Conservation (phyloP, 2,329 filamentous ascomycete species). For the Penicillium sp. region DNA sequence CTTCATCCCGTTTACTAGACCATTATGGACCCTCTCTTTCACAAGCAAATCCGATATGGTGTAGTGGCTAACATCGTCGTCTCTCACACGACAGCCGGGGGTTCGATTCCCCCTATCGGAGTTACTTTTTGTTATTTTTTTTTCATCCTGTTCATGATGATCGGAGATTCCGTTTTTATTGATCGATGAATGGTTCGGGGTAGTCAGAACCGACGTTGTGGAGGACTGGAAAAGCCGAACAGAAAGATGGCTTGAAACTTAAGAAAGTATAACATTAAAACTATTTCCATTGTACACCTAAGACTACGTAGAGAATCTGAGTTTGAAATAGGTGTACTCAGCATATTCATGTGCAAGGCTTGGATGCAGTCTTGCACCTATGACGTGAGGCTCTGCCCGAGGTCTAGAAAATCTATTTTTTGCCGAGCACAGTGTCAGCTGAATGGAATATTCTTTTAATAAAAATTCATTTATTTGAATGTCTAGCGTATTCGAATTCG, state of each 20-base stretch:
- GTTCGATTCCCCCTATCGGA: conserved; percentile 33
- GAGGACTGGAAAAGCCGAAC: too few relatives aligned
- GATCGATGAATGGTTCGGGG: too few relatives aligned
- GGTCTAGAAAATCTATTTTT: not conserved
- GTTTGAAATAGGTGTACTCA: too few relatives aligned
- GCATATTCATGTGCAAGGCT: too few relatives aligned
- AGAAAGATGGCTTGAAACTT: too few relatives aligned
- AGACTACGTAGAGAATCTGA: too few relatives aligned
- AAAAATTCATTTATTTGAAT: not conserved
- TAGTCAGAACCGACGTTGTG: too few relatives aligned
- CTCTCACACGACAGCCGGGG: conserved; percentile 32
- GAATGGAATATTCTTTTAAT: not conserved
- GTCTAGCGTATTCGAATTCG: not conserved
- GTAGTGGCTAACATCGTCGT: conserved; percentile 32
- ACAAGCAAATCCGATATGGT: conserved; percentile 11
- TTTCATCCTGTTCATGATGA: not conserved
- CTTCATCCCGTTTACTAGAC: too few relatives aligned
- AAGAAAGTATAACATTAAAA: too few relatives aligned
- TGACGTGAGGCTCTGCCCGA: not conserved
- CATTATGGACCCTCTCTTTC: too few relatives aligned
- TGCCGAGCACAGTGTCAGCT: not conserved
- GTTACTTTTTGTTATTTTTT: not conserved
- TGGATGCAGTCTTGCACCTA: not conserved
- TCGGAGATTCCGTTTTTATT: not conserved
- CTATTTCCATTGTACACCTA: too few relatives aligned